phyloP scores from a whole-genome alignment of 78 protist genomes.

The Speleostelium caveatum region DNA sequence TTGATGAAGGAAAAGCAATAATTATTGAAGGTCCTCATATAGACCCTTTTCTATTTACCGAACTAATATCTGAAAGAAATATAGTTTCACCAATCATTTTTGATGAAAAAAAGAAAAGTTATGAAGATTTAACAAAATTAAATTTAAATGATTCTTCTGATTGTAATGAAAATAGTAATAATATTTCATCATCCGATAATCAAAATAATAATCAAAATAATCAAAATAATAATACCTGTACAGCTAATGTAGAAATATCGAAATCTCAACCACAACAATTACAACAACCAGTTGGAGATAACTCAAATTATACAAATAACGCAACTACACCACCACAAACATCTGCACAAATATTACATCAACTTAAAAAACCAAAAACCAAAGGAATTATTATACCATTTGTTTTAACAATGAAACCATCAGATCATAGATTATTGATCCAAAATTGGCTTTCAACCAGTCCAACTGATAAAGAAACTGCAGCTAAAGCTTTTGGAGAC shows the following conservation, averaged over 20 bases:
- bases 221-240: constrained; percentile 8
- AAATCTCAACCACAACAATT: neutral
- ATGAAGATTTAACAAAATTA: constrained; percentile 31
- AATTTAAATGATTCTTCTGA: neutral
- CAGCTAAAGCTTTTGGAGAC: constrained; percentile 48
- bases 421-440: constrained; percentile 45
- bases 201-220: constrained; percentile 8
- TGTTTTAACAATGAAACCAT: constrained; percentile 21
- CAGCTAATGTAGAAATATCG: neutral
- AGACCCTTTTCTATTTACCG: constrained; percentile 40
- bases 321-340: neutral
- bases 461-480: constrained; percentile 24
- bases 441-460: constrained; percentile 63
- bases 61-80: constrained; percentile 49
- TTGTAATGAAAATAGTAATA: neutral
- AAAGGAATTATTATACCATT: constrained; percentile 75
- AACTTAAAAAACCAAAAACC: constrained; percentile 55
- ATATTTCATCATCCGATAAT: neutral
- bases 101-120: constrained; percentile 13
- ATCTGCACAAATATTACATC: neutral
- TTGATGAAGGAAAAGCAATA: constrained; percentile 78
- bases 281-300: neutral
- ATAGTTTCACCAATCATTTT: constrained; percentile 50
- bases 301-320: neutral
- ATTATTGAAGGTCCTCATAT: constrained; percentile 78